Percentiles rank a stretch among this genome's conserved stretches.
These are phyloP conservation scores for Rhizoclosmatium globosum DNA, from an alignment of 192 early-diverging fungal species.

Conservation along the genomic window DNA sequence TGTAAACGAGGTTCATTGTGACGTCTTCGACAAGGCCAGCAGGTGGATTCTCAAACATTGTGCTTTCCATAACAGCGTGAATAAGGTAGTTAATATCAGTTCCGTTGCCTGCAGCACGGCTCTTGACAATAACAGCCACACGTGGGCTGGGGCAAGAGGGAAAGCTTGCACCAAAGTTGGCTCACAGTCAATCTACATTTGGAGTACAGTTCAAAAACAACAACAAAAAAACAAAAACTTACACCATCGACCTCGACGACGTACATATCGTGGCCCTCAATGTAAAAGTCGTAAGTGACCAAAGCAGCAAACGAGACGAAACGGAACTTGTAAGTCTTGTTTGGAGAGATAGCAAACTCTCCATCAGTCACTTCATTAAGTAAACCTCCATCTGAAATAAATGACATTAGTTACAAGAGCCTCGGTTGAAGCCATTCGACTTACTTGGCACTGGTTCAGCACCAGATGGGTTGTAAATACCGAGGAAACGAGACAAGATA, in stretches of 20 bases:
- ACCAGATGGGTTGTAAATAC: constrained; percentile 69
- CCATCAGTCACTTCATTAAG: constrained; percentile 64
- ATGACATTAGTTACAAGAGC: constrained; percentile 3
- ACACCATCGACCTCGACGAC: constrained; percentile 86
- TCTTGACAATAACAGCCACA: constrained; percentile 80
- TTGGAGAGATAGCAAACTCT: constrained; percentile 67
- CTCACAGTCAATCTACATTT: constrained; percentile 56
- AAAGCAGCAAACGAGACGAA: constrained; percentile 84
- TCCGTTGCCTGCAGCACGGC: constrained; percentile 57
- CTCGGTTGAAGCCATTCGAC: background rate
- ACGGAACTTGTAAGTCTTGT: constrained; percentile 85
- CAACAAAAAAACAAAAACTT: constrained; percentile 24
- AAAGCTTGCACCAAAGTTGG: constrained; percentile 62
- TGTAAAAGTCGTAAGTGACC: constrained; percentile 77
- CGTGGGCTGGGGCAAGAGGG: constrained; percentile 78
- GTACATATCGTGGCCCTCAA: constrained; percentile 79
- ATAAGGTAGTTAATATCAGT: constrained; percentile 67
- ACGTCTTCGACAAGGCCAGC: constrained; percentile 48
- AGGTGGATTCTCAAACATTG: constrained; percentile 79
- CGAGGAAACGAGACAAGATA: constrained; percentile 66
- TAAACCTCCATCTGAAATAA: constrained; percentile 60
- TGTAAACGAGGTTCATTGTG: constrained; percentile 32
- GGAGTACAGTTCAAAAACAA: background rate
- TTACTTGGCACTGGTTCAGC: constrained; percentile 69
- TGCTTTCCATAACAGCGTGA: constrained; percentile 77